Evolutionary conservation across 192 early-diverging fungal species (phyloP), one percentile per base, ranked within the genome.

Genomic region (Gigaspora rosea): DNA sequence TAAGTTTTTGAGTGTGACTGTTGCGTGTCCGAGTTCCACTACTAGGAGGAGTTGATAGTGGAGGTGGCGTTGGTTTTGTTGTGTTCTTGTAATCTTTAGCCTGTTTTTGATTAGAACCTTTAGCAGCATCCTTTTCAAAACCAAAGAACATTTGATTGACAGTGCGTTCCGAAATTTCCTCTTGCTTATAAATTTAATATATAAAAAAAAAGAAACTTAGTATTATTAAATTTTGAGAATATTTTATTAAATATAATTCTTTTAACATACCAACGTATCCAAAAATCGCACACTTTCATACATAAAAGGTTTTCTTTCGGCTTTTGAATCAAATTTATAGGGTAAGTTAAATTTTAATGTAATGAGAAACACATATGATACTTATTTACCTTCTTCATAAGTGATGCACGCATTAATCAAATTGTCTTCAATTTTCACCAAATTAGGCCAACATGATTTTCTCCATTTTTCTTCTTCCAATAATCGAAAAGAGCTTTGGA

Each of bases 391-490:
- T 78, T 78, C 52, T 81, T 94, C 91, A 69, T 85, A 90, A 33
- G 76, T 78, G 41, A 82, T 61, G 41, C 94, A 80, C 2, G 81
- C 83, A 20, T 84, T 77, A n/a, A 87, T 78, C 64, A 95, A 80
- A 6, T 75, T 70, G 20, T 82, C 75, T 76, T 95, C 94, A 78
- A 91, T 76, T 41, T 86, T 86, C 12, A 93, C 70, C 15, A 95
- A 78, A 5, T 86, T 93, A 22, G 94, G 94, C 70, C 89, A 91
- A 50, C 91, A 92, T 1, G 89, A 86, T 58, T 93, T 93, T 36
- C 94, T 75, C 82, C 91, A 95, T 79, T 88, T 86, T 61, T 95
- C 94, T 78, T 95, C 94, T 78, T 95, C 93, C 33, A 92, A 73
- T n/a, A 95, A 81, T 76, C 88, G 90, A 79, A 95, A 95, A 0